phyloP scores from a whole-genome alignment of 768 basidiomycete genomes.

The Megacollybia marginata region DNA sequence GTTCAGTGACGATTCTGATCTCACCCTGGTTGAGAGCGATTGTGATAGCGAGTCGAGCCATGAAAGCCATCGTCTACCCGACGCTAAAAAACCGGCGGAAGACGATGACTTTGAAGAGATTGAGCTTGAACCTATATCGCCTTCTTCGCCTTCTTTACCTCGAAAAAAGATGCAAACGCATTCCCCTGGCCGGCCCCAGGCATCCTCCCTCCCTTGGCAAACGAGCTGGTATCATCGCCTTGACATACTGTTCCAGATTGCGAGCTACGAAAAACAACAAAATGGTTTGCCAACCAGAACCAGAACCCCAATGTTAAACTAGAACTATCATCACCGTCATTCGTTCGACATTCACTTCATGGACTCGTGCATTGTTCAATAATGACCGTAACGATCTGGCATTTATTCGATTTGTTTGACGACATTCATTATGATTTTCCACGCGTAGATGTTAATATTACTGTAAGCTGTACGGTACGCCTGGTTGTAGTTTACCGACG shows the following conservation, averaged over 20 bases:
- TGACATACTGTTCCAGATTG: constrained; percentile 42
- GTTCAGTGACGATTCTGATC: constrained; percentile 43
- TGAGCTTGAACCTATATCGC: background rate
- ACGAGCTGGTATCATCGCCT: constrained; percentile 48
- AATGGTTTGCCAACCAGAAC: no score
- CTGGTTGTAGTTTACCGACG: no score
- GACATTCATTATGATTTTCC: no score
- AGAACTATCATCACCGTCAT: no score
- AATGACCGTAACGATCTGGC: no score
- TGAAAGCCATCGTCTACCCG: constrained; percentile 3
- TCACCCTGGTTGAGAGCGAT: constrained; percentile 49
- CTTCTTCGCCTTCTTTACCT: background rate
- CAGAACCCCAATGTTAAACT: no score
- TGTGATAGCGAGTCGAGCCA: constrained; percentile 21
- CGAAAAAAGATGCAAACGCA: constrained; percentile 1
- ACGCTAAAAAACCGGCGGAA: background rate
- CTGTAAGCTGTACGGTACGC: no score
- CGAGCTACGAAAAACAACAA: constrained; percentile 16
- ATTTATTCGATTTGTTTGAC: no score
- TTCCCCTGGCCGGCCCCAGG: constrained; percentile 1
- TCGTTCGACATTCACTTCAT: no score
- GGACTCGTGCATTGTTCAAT: no score
- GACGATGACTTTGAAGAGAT: constrained; percentile 6
- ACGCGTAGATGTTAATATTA: no score
- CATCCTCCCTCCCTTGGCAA: constrained; percentile 28